Percentiles rank a stretch among this genome's conserved stretches.
phyloP scores from a whole-genome alignment of 345 rosid species.

The Pistacia integerrima region DNA sequence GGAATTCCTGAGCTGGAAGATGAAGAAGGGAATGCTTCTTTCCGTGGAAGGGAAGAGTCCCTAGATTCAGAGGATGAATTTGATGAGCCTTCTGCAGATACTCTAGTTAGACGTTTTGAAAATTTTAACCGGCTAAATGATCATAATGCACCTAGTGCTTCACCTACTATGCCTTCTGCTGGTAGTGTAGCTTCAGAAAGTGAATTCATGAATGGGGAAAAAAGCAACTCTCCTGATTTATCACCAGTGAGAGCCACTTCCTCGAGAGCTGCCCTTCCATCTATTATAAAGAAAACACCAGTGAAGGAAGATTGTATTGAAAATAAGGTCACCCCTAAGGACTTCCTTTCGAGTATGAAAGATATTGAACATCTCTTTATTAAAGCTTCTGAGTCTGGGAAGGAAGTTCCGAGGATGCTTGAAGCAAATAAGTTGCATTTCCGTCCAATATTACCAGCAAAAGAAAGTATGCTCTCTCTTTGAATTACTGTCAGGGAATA shows the following conservation, averaged over 20 bases:
- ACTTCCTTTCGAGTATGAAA: slow-evolving; percentile 79
- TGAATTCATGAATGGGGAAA: slow-evolving; percentile 51
- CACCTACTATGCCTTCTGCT: slow-evolving; percentile 40
- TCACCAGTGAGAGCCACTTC: slow-evolving; percentile 64
- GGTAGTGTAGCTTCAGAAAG: slow-evolving; percentile 50
- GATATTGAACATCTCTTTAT: slow-evolving; percentile 77
- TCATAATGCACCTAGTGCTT: slow-evolving; percentile 39
- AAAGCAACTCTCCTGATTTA: slow-evolving; percentile 65
- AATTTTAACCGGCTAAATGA: slow-evolving; percentile 62
- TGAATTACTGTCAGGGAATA: neutral
- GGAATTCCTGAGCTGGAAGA: slow-evolving; percentile 67
- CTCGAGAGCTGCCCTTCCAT: slow-evolving; percentile 31
- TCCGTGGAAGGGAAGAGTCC: slow-evolving; percentile 59
- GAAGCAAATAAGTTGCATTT: slow-evolving; percentile 93
- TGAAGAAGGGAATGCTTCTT: slow-evolving; percentile 60
- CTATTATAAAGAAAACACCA: slow-evolving; percentile 46
- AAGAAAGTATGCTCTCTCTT: slow-evolving; percentile 50
- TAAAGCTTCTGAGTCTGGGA: slow-evolving; percentile 90
- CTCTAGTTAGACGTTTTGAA: slow-evolving; percentile 73
- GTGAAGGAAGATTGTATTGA: slow-evolving; percentile 46
- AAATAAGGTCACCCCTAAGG: slow-evolving; percentile 66
- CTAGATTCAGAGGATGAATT: slow-evolving; percentile 73
- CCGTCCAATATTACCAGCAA: slow-evolving; percentile 61
- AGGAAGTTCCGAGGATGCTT: slow-evolving; percentile 97
- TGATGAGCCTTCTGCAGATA: slow-evolving; percentile 63